These are phyloP conservation scores for Colletotrichum phormii DNA, from an alignment of 2,329 filamentous ascomycete species.

Conservation along the genomic window DNA sequence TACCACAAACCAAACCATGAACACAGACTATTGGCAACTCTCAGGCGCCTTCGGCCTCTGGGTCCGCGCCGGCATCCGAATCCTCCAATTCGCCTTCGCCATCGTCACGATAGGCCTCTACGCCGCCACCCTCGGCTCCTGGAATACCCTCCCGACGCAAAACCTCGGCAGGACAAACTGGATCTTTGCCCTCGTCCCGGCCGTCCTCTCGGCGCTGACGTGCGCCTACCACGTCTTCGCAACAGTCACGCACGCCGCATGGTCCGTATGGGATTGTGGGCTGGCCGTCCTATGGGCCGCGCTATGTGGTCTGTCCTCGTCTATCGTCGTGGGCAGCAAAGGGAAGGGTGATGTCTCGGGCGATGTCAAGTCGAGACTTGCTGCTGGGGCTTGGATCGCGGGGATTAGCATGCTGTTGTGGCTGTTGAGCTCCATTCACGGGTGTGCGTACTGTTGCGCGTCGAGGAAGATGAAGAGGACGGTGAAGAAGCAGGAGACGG, in stretches of 20 bases:
- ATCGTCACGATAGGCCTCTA: slow-evolving; percentile 28
- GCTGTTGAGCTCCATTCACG: slow-evolving; percentile 13
- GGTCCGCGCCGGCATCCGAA: slow-evolving; percentile 20
- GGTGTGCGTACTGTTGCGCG: slow-evolving; percentile 13
- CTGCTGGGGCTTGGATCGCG: slow-evolving; percentile 24
- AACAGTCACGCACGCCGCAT: slow-evolving; percentile 28
- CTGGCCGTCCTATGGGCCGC: slow-evolving; percentile 33
- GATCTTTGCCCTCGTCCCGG: slow-evolving; percentile 31
- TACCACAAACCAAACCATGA: neutral
- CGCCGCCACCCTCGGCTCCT: slow-evolving; percentile 22
- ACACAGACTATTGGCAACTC: slow-evolving; percentile 30
- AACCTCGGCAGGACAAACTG: neutral
- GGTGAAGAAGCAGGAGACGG: neutral
- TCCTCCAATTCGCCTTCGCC: slow-evolving; percentile 32
- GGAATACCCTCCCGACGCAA: neutral
- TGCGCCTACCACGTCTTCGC: slow-evolving; percentile 23
- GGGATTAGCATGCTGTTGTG: slow-evolving; percentile 25
- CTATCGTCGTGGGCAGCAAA: neutral
- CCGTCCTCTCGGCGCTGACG: slow-evolving; percentile 16
- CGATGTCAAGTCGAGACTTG: neutral
- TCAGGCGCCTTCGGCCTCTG: slow-evolving; percentile 25
- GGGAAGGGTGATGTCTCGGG: neutral
- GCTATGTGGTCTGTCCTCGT: slow-evolving; percentile 16
- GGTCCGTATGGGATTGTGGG: slow-evolving; percentile 29
- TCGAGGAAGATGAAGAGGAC: slow-evolving; percentile 17